Evolutionary conservation across 1,284 basidiomycete genomes (phyloP), one percentile per base, ranked within the genome.

Genomic region (Rhodotorula sp.): DNA sequence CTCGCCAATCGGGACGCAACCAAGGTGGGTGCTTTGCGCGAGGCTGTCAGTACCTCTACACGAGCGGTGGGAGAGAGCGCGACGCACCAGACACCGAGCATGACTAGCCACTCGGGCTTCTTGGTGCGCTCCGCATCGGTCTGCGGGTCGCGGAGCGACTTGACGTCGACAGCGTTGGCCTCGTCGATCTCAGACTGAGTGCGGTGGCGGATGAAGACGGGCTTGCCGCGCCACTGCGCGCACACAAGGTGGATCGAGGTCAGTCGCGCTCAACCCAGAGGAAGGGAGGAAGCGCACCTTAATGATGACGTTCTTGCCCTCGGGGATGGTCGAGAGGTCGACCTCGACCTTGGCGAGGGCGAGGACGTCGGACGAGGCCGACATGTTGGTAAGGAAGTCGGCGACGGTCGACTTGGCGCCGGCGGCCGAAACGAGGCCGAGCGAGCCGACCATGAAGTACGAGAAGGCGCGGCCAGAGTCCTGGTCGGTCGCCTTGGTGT

Each of bases 281-380:
- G 29, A 46, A 25, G 19, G 27, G 36, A 9, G 58, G 32, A 25
- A 21, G 57, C 70, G 59, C 59, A 75, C 76, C 68, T 97, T 97
- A 85, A 97, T 92, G 83, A 97, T 90, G 79, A 92, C 91, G 82
- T 94, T 94, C 78, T 96, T 95, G 84, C 97, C 97, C 87, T 97
- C 93, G 50, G 97, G 96, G 80, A 99, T 99, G 75, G 85, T 86
- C 71, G 85, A 85, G 79, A 99, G 89, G 70, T 96, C 94, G 74
- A 99, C 89, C 84, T 99, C 97, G 74, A 98, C 92, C 86, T 98
- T 98, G 78, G 97, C 97, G 77, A 99, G 87, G 64, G 97, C 97
- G 78, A 99, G 88, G 61, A 99, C 96, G 82, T 99, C 97, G 50
- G 95, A 94, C 59, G 96, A 97, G 32, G 97, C 97, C 70, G 91